These are phyloP conservation scores for Waltergamsia citrina DNA, from an alignment of 2,329 filamentous ascomycete genomes.

Conservation along the genomic window DNA sequence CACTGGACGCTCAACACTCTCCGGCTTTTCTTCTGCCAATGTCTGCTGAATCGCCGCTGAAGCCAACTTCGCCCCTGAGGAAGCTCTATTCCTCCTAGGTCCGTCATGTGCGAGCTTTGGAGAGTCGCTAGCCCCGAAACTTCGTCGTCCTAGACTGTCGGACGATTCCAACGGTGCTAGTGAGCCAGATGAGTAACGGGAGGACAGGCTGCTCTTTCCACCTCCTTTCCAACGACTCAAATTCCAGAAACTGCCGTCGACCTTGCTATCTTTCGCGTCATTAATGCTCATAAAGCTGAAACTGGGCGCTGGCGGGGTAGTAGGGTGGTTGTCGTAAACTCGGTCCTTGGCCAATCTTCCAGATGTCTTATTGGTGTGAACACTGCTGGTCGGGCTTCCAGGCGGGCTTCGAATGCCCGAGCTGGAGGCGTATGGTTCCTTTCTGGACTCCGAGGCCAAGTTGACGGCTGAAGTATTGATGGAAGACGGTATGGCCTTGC, in stretches of 20 bases:
- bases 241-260: conserved; percentile 45
- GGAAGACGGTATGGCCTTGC: conserved; percentile 28
- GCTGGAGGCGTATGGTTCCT: conserved; percentile 27
- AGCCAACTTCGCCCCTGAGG: background rate
- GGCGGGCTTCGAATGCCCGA: conserved; percentile 9
- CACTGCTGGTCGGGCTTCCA: conserved; percentile 28
- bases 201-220: background rate
- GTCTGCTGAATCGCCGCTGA: background rate
- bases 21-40: background rate
- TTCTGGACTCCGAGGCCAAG: conserved; percentile 35
- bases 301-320: conserved; percentile 41
- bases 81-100: background rate
- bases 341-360: conserved; percentile 9
- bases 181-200: background rate
- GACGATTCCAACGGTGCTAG: background rate
- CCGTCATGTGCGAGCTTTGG: background rate
- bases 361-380: conserved; percentile 15
- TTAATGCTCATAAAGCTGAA: conserved; percentile 35
- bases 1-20: too few relatives aligned
- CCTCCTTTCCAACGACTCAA: conserved; percentile 39
- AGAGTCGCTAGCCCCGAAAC: background rate
- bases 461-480: conserved; percentile 25
- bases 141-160: conserved; percentile 1
- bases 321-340: conserved; percentile 10
- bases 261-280: conserved; percentile 27